Base-by-base conservation (phyloP, 306 rosid species). In the Hippophae tibetana region DNA sequence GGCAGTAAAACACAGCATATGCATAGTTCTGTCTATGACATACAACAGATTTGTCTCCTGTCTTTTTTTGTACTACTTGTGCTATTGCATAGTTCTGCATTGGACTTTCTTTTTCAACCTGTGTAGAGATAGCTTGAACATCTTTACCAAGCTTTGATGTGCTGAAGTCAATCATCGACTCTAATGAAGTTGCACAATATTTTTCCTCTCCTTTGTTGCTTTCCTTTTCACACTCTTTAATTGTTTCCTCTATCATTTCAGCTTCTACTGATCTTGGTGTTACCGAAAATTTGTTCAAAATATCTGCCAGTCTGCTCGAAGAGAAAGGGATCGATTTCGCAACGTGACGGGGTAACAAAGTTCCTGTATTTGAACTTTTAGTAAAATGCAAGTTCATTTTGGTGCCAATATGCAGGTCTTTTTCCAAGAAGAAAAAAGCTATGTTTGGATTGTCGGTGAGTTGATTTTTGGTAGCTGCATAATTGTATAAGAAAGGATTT, bases 1-100 rank as follows among this genome's bases (percentile, higher is more conserved):
- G 83, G 57, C 83, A 78, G 18, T 67, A 74, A 45, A 70, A 74
- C 53, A 74, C 80, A 38, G 69, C 80, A 49, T 79, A 59, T 3
- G 56, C 69, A 12, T 74, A 71, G 52, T 60, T 71, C 56, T 58
- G 49, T 42, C 64, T 79, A 10, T 79, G 84, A 43, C 80, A 79
- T 31, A 50, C 72, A 42, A 79, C 67, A 7, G 66, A 62, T 11
- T 5, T 74, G 27, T 74, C 67, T 9, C 74, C 74, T 3, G 47
- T 14, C 54, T 58, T 70, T 25, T 43, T 12, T 44, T 67, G 69
- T n/a, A 68, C 70, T 13, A 52, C 3, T 10, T 8, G 55, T 38
- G 64, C 52, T 8, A 48, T 58, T 3, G 27, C 42, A 5, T 49
- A 69, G 0, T 61, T 60, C 42, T 50, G 49, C 10, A 64, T 61